Evolutionary conservation across 2,329 filamentous ascomycete species (phyloP).

Genomic region (Sporothrix dimorphospora): DNA sequence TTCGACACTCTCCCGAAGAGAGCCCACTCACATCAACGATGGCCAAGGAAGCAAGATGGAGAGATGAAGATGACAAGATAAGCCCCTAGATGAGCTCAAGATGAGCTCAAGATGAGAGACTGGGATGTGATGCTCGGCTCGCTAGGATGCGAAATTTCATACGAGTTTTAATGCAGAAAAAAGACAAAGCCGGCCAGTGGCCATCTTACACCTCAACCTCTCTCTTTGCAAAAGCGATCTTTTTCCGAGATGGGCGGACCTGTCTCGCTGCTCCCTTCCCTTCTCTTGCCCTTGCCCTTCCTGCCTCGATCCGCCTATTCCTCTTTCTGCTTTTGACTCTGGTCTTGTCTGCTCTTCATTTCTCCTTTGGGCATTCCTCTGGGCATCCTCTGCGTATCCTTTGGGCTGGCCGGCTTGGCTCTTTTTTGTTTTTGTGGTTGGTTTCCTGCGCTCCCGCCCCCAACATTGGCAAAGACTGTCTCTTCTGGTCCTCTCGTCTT

Average conservation of each 20-base stretch:
- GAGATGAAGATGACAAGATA: not conserved
- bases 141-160: not conserved
- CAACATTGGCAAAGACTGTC: conserved; percentile 7
- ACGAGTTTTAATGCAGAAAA: not conserved
- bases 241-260: not conserved
- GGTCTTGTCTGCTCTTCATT: not conserved
- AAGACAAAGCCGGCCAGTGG: not conserved
- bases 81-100: not conserved
- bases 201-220: not conserved
- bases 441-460: not conserved
- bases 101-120: not conserved
- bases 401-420: not conserved
- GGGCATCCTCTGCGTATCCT: not conserved
- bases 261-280: not conserved
- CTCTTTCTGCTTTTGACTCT: not conserved
- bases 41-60: too few species aligned
- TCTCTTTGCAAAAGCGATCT: not conserved
- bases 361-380: conserved; percentile 19
- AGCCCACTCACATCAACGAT: not conserved
- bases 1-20: not conserved
- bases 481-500: not conserved
- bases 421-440: not conserved
- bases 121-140: not conserved
- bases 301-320: conserved; percentile 3
- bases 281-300: not conserved